Percentiles rank a stretch among this genome's conserved stretches.
Evolutionary conservation across 192 early-diverging fungal genomes (phyloP).

Genomic region (Globomyces pollinis-pini): DNA sequence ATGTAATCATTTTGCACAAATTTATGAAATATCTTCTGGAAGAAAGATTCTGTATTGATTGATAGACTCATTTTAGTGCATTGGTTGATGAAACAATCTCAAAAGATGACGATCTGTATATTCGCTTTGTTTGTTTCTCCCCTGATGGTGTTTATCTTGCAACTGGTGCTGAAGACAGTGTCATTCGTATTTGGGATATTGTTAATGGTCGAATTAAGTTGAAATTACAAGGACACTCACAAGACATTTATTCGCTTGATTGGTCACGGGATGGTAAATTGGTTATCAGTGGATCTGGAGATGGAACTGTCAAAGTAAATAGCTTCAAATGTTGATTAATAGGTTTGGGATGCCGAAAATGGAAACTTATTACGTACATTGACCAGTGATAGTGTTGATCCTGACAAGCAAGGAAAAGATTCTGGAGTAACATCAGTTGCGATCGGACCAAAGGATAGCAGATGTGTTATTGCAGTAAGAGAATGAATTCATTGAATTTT

Average conservation of each 20-base stretch:
- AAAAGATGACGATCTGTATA: constrained; percentile 87
- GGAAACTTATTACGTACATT: constrained; percentile 67
- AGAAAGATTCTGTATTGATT: constrained; percentile 57
- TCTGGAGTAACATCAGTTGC: constrained; percentile 93
- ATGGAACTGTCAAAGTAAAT: constrained; percentile 33
- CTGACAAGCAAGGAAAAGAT: constrained; percentile 52
- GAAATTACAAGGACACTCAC: constrained; percentile 78
- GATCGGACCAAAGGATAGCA: constrained; percentile 74
- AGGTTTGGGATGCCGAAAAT: constrained; percentile 81
- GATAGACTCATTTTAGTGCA: constrained; percentile 38
- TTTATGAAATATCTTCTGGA: constrained; percentile 79
- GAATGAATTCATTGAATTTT: constrained; percentile 10
- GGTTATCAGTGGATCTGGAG: constrained; percentile 73
- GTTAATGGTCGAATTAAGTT: constrained; percentile 15
- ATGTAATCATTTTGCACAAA: constrained; percentile 81
- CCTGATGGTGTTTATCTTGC: constrained; percentile 85
- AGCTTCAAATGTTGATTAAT: background rate
- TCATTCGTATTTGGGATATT: constrained; percentile 73
- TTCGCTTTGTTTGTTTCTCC: constrained; percentile 92
- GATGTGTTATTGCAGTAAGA: constrained; percentile 67
- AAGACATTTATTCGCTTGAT: constrained; percentile 95
- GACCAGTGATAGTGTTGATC: constrained; percentile 51
- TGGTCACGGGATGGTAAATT: constrained; percentile 84
- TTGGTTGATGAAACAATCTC: constrained; percentile 69
- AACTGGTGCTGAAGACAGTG: constrained; percentile 93